Evolutionary conservation across 495 filamentous ascomycete species (phyloP).

Genomic region (Penicillium fimorum): DNA sequence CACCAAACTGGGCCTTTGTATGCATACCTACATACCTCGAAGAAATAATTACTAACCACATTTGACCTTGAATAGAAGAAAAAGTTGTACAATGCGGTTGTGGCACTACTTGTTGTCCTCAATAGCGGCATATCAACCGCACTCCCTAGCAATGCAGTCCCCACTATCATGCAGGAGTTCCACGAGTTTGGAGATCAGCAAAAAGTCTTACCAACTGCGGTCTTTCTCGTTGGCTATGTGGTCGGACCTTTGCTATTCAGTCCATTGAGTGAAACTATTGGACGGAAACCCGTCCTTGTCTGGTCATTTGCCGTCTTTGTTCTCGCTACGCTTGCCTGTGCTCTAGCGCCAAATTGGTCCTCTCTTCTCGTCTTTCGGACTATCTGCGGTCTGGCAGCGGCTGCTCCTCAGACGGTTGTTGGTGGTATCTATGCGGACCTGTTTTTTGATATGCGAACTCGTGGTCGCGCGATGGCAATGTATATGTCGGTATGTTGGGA

Average conservation of each 20-base stretch:
- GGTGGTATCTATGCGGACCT: constrained; percentile 76
- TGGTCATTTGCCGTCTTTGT: constrained; percentile 62
- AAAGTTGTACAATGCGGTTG: constrained; percentile 58
- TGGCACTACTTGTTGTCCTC: constrained; percentile 59
- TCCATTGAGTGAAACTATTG: constrained; percentile 69
- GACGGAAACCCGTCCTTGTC: constrained; percentile 61
- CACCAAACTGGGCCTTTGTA: constrained; percentile 37
- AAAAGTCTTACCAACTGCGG: constrained; percentile 68
- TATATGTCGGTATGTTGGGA: constrained; percentile 63
- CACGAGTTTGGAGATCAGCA: constrained; percentile 37
- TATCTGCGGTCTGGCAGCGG: constrained; percentile 62
- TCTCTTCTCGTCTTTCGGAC: constrained; percentile 67
- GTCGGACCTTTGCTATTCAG: constrained; percentile 66
- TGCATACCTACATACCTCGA: constrained; percentile 7
- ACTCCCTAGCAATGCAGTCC: constrained; percentile 64
- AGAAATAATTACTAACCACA: constrained; percentile 8
- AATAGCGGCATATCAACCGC: constrained; percentile 72
- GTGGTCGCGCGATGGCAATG: constrained; percentile 68
- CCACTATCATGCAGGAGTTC: constrained; percentile 47
- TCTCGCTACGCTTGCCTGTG: constrained; percentile 66
- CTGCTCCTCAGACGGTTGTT: constrained; percentile 66
- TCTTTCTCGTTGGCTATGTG: constrained; percentile 71
- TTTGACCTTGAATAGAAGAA: constrained; percentile 33
- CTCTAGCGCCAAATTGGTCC: constrained; percentile 66
- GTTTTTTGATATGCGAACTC: constrained; percentile 52